phyloP scores from a whole-genome alignment of 805 yeast genomes.

The Sugiyamaella boreocaroliniensis region DNA sequence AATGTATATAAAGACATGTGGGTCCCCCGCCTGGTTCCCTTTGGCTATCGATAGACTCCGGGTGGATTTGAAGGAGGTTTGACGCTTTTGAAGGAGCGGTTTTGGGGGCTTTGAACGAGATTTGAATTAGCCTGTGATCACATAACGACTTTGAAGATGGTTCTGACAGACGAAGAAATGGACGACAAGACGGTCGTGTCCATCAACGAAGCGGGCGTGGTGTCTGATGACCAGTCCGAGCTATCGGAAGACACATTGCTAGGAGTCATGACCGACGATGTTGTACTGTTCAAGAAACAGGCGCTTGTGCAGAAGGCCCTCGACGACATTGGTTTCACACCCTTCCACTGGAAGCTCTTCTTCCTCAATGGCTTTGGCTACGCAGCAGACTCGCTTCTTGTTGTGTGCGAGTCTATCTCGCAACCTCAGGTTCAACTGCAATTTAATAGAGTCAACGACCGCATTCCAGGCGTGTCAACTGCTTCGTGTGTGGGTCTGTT shows the following conservation, averaged over 20 bases:
- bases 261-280: slow-evolving; percentile 9
- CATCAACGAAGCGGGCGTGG: background rate
- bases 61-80: no score
- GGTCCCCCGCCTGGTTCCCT: no score
- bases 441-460: slow-evolving; percentile 31
- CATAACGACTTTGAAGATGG: background rate
- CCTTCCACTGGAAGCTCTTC: slow-evolving; percentile 45
- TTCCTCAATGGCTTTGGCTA: slow-evolving; percentile 51
- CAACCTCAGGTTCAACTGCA: slow-evolving; percentile 43
- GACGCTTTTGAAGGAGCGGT: no score
- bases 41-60: no score
- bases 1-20: no score
- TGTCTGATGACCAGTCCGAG: background rate
- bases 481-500: slow-evolving; percentile 46
- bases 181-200: background rate
- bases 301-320: slow-evolving; percentile 44
- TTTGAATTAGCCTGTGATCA: background rate
- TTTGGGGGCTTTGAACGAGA: no score
- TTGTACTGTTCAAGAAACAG: slow-evolving; percentile 12
- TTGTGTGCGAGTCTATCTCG: slow-evolving; percentile 41
- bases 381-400: slow-evolving; percentile 48
- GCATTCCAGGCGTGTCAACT: slow-evolving; percentile 42
- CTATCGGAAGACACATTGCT: background rate
- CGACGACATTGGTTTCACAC: slow-evolving; percentile 55
- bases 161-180: background rate